Evolutionary conservation across 371 early-diverging fungal genomes (phyloP).

Genomic region (Umbelopsis sp.): DNA sequence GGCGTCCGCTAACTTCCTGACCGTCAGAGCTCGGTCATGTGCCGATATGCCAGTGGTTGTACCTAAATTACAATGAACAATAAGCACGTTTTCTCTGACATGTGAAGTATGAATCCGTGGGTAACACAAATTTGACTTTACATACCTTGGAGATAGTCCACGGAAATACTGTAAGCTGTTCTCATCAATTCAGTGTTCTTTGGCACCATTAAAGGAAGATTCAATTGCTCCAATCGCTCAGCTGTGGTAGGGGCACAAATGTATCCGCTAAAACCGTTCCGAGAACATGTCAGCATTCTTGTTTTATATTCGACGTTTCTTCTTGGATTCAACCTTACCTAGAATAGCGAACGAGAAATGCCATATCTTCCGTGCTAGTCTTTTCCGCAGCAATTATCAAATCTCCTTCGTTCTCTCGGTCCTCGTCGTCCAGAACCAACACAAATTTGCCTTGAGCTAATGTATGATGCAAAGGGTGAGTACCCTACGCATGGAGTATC

Average conservation of each 20-base stretch:
- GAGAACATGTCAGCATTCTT: neutral
- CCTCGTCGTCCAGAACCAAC: slow-evolving; percentile 94
- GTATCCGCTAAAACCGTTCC: slow-evolving; percentile 69
- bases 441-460: slow-evolving; percentile 79
- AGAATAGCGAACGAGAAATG: slow-evolving; percentile 91
- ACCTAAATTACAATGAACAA: slow-evolving; percentile 26
- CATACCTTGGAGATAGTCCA: slow-evolving; percentile 78
- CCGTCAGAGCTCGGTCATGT: slow-evolving; percentile 85
- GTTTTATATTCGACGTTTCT: neutral
- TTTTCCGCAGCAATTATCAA: slow-evolving; percentile 92
- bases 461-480: slow-evolving; percentile 27
- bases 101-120: neutral
- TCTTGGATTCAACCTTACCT: slow-evolving; percentile 56
- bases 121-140: neutral
- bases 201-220: slow-evolving; percentile 93
- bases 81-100: slow-evolving; percentile 14
- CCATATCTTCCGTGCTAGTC: slow-evolving; percentile 88
- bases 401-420: slow-evolving; percentile 98
- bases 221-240: slow-evolving; percentile 77
- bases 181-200: slow-evolving; percentile 85
- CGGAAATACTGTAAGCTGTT: slow-evolving; percentile 93
- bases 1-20: slow-evolving; percentile 76
- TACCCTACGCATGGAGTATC: neutral
- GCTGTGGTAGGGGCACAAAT: slow-evolving; percentile 86
- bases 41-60: slow-evolving; percentile 97